phyloP scores from a whole-genome alignment of 2,329 filamentous ascomycete genomes.

The Botrytis medusae region DNA sequence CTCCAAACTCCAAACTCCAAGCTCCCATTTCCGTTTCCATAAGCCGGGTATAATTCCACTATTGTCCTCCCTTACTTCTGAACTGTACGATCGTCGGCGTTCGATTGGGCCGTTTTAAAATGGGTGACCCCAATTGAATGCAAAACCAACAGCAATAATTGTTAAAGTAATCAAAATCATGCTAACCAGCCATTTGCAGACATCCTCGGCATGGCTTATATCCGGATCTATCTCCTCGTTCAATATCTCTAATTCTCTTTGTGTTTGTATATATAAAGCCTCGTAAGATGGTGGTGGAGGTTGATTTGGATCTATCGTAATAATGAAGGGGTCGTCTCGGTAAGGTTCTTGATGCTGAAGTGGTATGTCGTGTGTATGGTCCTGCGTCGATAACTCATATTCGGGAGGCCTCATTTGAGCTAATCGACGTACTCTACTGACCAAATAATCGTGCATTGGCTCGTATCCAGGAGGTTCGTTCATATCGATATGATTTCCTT shows the following conservation, averaged over 20 bases:
- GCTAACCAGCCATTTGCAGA: conserved; percentile 37
- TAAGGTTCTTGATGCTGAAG: conserved; percentile 31
- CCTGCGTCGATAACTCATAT: conserved; percentile 1
- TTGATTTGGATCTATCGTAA: conserved; percentile 30
- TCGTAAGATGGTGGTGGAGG: conserved; percentile 35
- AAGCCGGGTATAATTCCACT: conserved; percentile 18
- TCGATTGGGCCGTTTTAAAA: conserved; percentile 11
- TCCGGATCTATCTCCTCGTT: conserved; percentile 29
- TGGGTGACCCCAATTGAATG: conserved; percentile 35
- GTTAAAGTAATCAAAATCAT: conserved; percentile 37
- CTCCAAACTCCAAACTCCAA: conserved; percentile 13
- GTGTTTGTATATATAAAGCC: conserved; percentile 28
- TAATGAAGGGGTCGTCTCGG: conserved; percentile 35
- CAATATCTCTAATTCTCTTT: conserved; percentile 29
- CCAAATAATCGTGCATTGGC: conserved; percentile 38
- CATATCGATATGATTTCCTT: background rate
- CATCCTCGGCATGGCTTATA: conserved; percentile 31
- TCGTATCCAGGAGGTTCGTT: conserved; percentile 34
- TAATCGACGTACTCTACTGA: conserved; percentile 25
- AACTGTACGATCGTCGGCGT: conserved; percentile 1
- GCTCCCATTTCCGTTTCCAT: conserved; percentile 5
- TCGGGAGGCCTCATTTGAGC: conserved; percentile 15
- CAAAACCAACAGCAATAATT: conserved; percentile 34
- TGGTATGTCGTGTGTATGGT: conserved; percentile 15
- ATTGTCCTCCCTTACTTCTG: background rate